Evolutionary conservation across 1,139 yeast species (phyloP), one percentile per base, ranked within the genome.

Genomic region (Diutina sp.): DNA sequence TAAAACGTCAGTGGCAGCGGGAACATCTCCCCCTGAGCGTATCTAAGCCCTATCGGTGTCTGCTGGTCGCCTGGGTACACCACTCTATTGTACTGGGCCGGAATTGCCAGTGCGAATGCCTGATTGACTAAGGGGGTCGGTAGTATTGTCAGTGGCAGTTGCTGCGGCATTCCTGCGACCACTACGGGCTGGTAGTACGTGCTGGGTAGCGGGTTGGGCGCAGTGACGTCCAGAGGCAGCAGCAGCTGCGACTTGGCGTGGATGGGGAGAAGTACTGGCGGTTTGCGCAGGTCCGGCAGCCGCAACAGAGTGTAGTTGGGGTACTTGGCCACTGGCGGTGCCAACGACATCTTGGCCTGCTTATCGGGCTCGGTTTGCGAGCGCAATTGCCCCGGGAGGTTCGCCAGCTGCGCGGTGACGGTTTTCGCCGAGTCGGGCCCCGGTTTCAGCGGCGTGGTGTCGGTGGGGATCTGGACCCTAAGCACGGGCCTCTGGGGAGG

Each of bases 1-100:
- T 75, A 78, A 60, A 79, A 77, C 57, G 74, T 79, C 9, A 78
- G 73, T 1, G 84, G 84, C 7, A 82, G 77, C 16, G 83, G 83
- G 64, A 80, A 80, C 63, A 80, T 72, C 62, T 80, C 84, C 58
- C 55, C 81, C 69, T 4, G 80, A 73, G 0, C 82, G 82, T 35
- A 80, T 66, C 1, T 78, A 82, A 29, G 78, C 73, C 29, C 53
- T 6, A 78, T 64, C 1, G 83, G 84, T 0, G 82, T 76, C 56
- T 77, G 82, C 54, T 75, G 80, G 6, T 79, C 80, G 14, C 55
- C 55, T 3, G 21, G 32, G 29, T 47, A 29, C 5, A 47, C 1
- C 44, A 32, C n/a, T 3, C 53, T 25, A 7, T 50, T 30, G 18
- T 50, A 50, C 44, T 50, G 53, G 6, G 44, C 41, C 5, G 44